Evolutionary conservation across 768 basidiomycete species (phyloP), one percentile per base, ranked within the genome.

Genomic region (Termitomyces sp.): DNA sequence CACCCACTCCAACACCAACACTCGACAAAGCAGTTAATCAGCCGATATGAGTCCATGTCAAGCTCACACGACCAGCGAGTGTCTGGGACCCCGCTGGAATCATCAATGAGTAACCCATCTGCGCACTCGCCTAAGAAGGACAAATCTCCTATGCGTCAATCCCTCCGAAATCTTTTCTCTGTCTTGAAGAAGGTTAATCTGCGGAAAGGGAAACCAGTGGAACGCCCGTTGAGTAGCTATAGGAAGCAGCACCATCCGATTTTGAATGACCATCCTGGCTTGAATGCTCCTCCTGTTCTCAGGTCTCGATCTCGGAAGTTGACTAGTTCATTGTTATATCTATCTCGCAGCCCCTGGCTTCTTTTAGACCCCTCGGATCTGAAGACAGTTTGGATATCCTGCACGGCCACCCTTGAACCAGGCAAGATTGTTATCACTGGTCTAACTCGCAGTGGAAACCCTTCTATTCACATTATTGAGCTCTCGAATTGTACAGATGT

Each of bases 111-210:
- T 38, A 58, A 62, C 33, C 58, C 67, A 48, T 66, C 65, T 49
- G 42, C 62, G 8, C 55, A 67, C 33, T 58, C 49, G 8, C 48
- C 67, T 15, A 71, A 74, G 65, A 80, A 78, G 60, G 79, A 76
- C 61, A 86, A 81, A 68, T 88, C 85, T 5, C 84, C 85, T 2
- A 73, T 90, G 54, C 82, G 87, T 24, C 84, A 83, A 69, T 89
- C 88, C 18, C 74, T 90, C 63, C 80, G 83, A 44, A 89, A 85
- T 65, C 69, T 90, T 35, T 73, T 90, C 48, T 81, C 86, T 6
- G 83, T 84, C 4, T 79, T 89, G 75, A 87, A 80, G 73, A 87
- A 84, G 70, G 74, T 68, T 4, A 68, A 66, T 18, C 61, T 66
- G 46, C 60, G 68, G 33, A 75, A 72, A 59, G 65, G 63, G 7